Percentiles rank a stretch among this genome's conserved stretches.
Conservation (phyloP, 2,329 filamentous ascomycete genomes). For the Colletotrichum sp. region DNA sequence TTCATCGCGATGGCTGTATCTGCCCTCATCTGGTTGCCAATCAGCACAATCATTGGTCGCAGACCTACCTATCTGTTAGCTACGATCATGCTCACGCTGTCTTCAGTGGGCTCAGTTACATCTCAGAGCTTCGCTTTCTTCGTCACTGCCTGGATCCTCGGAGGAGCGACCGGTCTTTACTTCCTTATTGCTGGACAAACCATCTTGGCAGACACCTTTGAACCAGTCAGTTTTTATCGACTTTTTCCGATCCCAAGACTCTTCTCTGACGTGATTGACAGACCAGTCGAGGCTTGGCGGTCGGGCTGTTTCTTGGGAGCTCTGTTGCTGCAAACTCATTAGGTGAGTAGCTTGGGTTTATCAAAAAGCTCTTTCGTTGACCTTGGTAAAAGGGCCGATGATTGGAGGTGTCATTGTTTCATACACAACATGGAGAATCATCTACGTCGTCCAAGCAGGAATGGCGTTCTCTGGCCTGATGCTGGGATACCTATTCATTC, state of each 20-base stretch:
- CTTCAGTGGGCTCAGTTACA: neutral
- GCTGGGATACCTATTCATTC: neutral
- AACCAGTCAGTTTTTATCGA: neutral
- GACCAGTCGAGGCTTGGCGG: neutral
- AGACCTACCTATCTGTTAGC: neutral
- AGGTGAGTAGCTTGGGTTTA: neutral
- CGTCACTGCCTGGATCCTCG: neutral
- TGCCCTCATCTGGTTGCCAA: conserved; percentile 74
- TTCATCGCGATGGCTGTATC: conserved; percentile 75
- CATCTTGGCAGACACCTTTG: neutral
- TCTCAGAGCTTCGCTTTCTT: neutral
- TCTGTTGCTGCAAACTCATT: neutral
- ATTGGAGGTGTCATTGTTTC: neutral
- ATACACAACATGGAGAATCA: neutral
- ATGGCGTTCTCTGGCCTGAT: neutral
- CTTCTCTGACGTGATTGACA: neutral
- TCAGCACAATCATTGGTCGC: conserved; percentile 50
- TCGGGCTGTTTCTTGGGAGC: neutral
- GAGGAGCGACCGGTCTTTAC: neutral
- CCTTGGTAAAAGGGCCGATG: neutral
- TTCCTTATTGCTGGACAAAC: neutral
- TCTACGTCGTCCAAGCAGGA: neutral
- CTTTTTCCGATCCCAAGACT: rapidly evolving
- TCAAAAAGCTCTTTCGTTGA: neutral
- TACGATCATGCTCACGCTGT: neutral